Conservation (phyloP, 306 rosid genomes). For the Dryas octopetala region DNA sequence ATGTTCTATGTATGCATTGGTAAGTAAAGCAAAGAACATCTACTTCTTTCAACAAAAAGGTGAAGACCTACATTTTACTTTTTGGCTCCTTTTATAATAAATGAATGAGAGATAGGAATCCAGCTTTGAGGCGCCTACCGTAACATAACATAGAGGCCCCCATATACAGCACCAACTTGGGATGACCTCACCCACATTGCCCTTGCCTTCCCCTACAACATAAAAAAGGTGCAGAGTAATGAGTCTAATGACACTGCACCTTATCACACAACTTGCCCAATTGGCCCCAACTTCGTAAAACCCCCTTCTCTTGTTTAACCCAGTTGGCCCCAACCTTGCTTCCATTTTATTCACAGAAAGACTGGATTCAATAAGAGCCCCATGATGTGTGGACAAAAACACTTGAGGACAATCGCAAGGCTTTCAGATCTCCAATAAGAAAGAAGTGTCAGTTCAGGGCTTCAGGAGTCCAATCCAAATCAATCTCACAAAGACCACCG, state of each 20-base stretch:
- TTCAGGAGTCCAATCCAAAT: constrained; percentile 5
- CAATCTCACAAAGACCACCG: constrained; percentile 7
- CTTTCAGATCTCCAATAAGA: neutral
- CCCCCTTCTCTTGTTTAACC: too few relatives aligned
- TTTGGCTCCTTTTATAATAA: constrained; percentile 10
- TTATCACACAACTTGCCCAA: neutral
- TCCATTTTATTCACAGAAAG: too few relatives aligned
- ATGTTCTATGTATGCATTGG: neutral
- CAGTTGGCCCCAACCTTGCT: too few relatives aligned
- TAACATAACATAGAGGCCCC: neutral
- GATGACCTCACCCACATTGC: too few relatives aligned
- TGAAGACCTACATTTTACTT: neutral
- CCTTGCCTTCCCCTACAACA: too few relatives aligned
- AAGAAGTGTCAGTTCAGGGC: neutral
- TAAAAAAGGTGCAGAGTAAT: too few relatives aligned
- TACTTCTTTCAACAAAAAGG: neutral
- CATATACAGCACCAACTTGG: neutral
- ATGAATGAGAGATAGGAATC: constrained; percentile 23
- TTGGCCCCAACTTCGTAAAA: neutral
- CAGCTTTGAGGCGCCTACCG: constrained; percentile 21
- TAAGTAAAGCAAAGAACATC: constrained; percentile 5
- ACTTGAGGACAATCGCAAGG: neutral
- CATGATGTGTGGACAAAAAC: neutral
- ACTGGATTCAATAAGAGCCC: neutral
- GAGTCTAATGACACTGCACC: too few relatives aligned